These are phyloP conservation scores for Rheum nobile DNA, from an alignment of 148 eudicot genomes.

Conservation along the genomic window DNA sequence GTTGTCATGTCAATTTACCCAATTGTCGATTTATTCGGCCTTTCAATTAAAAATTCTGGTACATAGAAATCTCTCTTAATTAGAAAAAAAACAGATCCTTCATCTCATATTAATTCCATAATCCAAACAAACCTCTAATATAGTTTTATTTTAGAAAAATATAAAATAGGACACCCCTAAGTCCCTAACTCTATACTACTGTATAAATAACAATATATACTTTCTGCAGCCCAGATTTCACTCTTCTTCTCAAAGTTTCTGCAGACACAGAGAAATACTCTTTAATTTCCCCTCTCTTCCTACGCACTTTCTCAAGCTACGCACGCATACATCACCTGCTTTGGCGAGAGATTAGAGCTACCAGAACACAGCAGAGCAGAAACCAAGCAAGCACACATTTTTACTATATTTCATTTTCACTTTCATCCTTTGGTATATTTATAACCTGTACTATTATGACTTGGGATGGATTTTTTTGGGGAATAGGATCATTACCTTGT, in stretches of 20 bases:
- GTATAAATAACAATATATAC: background rate
- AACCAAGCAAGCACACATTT: background rate
- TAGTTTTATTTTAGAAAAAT: no score
- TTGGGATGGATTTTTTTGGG: background rate
- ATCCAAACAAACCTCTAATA: no score
- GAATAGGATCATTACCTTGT: background rate
- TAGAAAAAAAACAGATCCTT: no score
- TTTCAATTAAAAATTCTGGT: no score
- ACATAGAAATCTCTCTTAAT: no score
- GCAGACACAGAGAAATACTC: background rate
- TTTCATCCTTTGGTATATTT: background rate
- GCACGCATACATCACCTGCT: constrained; percentile 53
- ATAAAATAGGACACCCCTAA: background rate
- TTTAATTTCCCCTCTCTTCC: background rate
- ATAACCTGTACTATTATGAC: background rate
- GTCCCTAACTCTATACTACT: background rate
- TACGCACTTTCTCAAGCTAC: constrained; percentile 51
- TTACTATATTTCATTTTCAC: background rate
- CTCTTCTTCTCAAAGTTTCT: constrained; percentile 16
- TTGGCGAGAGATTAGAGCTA: background rate
- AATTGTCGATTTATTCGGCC: no score
- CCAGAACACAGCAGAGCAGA: background rate
- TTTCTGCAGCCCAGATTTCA: constrained; percentile 28
- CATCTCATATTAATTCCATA: no score
- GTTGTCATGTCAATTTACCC: no score